Evolutionary conservation across 768 basidiomycete genomes (phyloP), one percentile per base, ranked within the genome.

Genomic region (Fistulinella prunicolor): DNA sequence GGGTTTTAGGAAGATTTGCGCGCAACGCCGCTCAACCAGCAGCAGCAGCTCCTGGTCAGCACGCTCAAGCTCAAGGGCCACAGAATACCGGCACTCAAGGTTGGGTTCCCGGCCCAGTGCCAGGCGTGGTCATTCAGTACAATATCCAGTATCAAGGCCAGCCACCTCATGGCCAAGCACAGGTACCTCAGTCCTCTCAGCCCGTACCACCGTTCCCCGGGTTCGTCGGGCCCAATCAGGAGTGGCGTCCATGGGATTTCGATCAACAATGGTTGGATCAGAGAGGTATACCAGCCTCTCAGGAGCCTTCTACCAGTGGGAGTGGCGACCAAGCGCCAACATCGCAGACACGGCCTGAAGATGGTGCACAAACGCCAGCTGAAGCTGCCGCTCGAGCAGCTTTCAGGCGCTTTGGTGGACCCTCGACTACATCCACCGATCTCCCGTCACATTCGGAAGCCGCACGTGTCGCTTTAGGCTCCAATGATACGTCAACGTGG

Each of bases 371-470:
- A 42, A 65, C 70, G 29, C 72, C 79, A 14, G 56, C 74, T 50
- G 73, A 75, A 36, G 84, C 83, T 2, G 87, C 88, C 19, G 83
- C 82, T 30, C 71, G 74, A 32, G 88, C 89, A 12, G 86, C 87
- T 3, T 54, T 87, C 50, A 76, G 78, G 50, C 75, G 86, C 48
- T 63, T 73, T 21, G 59, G 50, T 34, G 46, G 55, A n/a, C 40
- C 32, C 21, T 37, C 54, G 0, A 24, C 51, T 14, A 38, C 68
- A 61, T 30, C 53, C 16, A 2, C 52, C 10, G 28, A 10, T 23
- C 38, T n/a, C 2, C 34, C 42, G 9, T 39, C 56, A 21, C 44
- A 36, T 17, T 44, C 49, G 30, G 51, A 51, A 50, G 48, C 46
- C 17, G 30, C 20, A 22, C 37, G 47, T 23, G 30, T 34, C 10